Evolutionary conservation across 768 basidiomycete species (phyloP).

Genomic region (Leccinum longicurvipes): DNA sequence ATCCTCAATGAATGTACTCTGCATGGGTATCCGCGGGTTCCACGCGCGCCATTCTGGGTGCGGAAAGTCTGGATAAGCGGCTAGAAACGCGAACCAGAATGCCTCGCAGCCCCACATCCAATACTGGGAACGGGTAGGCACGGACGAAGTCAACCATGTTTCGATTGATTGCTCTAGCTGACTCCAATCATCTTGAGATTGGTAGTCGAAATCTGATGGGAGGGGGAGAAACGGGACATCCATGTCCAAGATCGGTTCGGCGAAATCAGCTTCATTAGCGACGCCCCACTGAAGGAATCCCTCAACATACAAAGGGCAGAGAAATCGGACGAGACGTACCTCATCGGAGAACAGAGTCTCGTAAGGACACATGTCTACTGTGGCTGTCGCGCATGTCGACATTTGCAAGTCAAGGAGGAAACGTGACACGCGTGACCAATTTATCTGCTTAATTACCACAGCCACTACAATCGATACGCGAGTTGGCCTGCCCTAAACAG

Average conservation of each 20-base stretch:
- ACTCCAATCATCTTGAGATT: neutral
- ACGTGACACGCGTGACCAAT: neutral
- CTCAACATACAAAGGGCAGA: neutral
- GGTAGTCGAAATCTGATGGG: neutral
- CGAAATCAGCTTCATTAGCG: neutral
- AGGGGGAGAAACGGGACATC: neutral
- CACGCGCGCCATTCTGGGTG: neutral
- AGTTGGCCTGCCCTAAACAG: conserved; percentile 25
- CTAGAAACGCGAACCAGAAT: neutral
- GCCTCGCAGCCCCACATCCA: neutral
- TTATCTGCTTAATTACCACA: conserved; percentile 7
- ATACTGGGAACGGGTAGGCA: neutral
- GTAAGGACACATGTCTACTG: neutral
- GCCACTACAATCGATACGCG: conserved; percentile 21
- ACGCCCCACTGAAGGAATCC: neutral
- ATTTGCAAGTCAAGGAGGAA: neutral
- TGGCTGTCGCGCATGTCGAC: neutral
- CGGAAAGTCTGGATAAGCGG: neutral
- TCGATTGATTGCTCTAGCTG: neutral
- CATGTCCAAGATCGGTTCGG: neutral
- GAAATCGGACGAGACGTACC: neutral
- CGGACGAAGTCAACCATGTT: neutral
- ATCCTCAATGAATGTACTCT: neutral
- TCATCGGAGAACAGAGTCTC: neutral
- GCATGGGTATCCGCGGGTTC: neutral